Evolutionary conservation across 495 filamentous ascomycete genomes (phyloP), one percentile per base, ranked within the genome.

Genomic region (Amphirosellinia nigrospora): DNA sequence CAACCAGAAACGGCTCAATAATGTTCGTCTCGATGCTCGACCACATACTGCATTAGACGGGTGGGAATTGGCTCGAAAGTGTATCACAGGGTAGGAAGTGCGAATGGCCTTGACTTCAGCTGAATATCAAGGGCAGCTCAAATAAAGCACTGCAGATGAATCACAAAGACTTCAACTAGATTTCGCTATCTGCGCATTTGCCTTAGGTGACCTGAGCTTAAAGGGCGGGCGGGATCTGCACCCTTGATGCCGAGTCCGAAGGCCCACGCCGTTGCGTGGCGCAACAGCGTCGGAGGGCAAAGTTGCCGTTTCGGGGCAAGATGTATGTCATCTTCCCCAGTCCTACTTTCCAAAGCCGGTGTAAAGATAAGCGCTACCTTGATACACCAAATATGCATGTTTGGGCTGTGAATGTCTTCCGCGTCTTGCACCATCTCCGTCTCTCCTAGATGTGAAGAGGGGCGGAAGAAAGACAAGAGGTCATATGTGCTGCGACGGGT

Each of bases 171-270:
- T 16, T 45, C 41, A 6, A 16, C 41, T 19, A 45, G 16, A 45
- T 0, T 45, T 45, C 41, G 41, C 15, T 16, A 45, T 45, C 15
- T 45, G 16, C 41, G 41, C 41, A 45, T 45, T 45, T 16, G 16
- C 41, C 41, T 45, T 45, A 45, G 41, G 41, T 16, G n/a, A 5
- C 0, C 41, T 45, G 41, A 45, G 41, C 59, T 62, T 62, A 30
- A 28, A 62, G n/a, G n/a, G n/a, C n/a, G 59, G 19, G 38, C 59
- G 59, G 39, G 59, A 62, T 62, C 19, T n/a, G 1, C 38, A 16
- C 9, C 59, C 38, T 28, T 62, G 59, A 62, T n/a, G 59, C 59
- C 59, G 59, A 62, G 21, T 62, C 59, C 59, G 59, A 62, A 43
- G 21, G 34, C 59, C 59, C 59, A 62, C 59, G 59, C 23, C 59